These are phyloP conservation scores for Secale cereale DNA, from an alignment of 176 grass and related monocot species.

Conservation along the genomic window DNA sequence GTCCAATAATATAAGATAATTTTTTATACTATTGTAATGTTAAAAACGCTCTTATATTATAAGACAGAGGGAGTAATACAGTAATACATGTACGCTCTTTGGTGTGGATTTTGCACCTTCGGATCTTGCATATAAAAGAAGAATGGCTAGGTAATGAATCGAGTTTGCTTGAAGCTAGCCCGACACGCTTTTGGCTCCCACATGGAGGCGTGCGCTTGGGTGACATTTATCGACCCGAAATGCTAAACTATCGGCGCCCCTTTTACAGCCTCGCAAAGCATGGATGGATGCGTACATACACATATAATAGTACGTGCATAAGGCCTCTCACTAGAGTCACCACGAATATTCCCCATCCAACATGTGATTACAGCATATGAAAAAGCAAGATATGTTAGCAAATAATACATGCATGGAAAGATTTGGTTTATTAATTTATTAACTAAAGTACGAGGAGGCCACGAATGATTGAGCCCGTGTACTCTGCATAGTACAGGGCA, in stretches of 20 bases:
- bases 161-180: not conserved
- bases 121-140: not conserved
- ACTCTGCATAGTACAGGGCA: not conserved
- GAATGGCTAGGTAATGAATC: not conserved
- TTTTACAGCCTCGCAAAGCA: slow-evolving; percentile 50
- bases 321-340: not conserved
- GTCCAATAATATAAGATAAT: too few relatives aligned
- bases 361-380: not conserved
- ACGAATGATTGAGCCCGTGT: slow-evolving; percentile 16
- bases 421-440: not conserved
- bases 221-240: slow-evolving; percentile 32
- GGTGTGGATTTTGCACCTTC: not conserved
- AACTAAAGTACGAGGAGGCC: slow-evolving; percentile 38
- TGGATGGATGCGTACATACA: not conserved
- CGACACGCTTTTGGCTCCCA: slow-evolving; percentile 40
- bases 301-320: not conserved
- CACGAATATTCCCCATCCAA: slow-evolving; percentile 24
- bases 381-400: not conserved
- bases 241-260: slow-evolving; percentile 20
- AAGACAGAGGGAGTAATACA: not conserved
- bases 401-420: not conserved
- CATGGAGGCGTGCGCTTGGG: slow-evolving; percentile 38
- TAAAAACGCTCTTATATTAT: too few relatives aligned
- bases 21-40: too few relatives aligned
- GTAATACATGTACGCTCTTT: not conserved